Conservation (phyloP, 768 basidiomycete genomes). For the Lactarius trivialis region DNA sequence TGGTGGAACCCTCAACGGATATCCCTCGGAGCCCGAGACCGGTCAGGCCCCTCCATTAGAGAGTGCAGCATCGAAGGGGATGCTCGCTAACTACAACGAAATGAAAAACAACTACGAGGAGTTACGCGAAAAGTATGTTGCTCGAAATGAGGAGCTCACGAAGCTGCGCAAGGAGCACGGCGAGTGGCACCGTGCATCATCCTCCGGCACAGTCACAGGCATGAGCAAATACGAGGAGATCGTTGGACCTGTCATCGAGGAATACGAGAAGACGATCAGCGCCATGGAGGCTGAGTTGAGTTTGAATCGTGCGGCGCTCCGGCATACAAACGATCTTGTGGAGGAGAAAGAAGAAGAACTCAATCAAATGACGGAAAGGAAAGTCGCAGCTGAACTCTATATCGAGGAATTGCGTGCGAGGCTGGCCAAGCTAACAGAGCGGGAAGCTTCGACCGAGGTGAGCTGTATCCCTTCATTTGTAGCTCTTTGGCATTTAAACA, state of each 20-base stretch:
- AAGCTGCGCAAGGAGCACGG: slow-evolving; percentile 73
- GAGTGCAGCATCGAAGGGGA: slow-evolving; percentile 59
- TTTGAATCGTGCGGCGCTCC: slow-evolving; percentile 77
- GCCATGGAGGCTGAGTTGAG: slow-evolving; percentile 91
- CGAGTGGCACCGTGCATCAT: slow-evolving; percentile 56
- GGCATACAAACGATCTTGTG: slow-evolving; percentile 87
- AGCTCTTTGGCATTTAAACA: slow-evolving; percentile 20
- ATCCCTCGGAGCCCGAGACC: slow-evolving; percentile 17
- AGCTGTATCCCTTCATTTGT: slow-evolving; percentile 24
- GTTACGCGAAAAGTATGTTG: slow-evolving; percentile 75
- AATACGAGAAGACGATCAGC: slow-evolving; percentile 95
- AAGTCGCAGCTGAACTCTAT: slow-evolving; percentile 75
- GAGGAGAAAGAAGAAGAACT: slow-evolving; percentile 88
- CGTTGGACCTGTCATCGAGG: slow-evolving; percentile 95
- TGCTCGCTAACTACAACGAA: slow-evolving; percentile 74
- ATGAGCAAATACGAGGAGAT: slow-evolving; percentile 78
- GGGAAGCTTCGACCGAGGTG: slow-evolving; percentile 91
- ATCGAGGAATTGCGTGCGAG: slow-evolving; percentile 79
- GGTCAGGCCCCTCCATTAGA: neutral
- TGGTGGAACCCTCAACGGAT: slow-evolving; percentile 36
- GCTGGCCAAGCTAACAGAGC: slow-evolving; percentile 74
- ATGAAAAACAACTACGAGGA: slow-evolving; percentile 83
- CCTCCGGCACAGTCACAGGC: slow-evolving; percentile 55
- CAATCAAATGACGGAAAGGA: slow-evolving; percentile 55
- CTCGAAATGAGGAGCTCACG: slow-evolving; percentile 84